A percentile compares a stretch with the other conserved stretches of the same genome.
phyloP scores from a whole-genome alignment of 1,284 basidiomycete genomes.

The Ustilago bromivora region DNA sequence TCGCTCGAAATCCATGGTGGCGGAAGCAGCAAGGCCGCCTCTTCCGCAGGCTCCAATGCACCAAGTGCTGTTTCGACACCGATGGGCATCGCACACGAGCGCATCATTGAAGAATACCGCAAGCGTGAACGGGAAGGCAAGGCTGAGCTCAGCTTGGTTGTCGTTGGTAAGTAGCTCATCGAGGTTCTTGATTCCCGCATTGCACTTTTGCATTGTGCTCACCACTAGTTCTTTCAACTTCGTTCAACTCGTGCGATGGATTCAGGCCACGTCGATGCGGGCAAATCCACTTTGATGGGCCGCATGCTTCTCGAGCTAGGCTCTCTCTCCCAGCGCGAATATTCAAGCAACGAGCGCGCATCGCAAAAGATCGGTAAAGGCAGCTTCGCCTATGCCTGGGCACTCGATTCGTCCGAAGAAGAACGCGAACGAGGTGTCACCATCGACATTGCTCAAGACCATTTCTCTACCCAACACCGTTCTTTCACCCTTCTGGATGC shows the following conservation, averaged over 20 bases:
- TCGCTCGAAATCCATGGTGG: conserved; percentile 46
- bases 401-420: conserved; percentile 90
- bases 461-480: conserved; percentile 81
- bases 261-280: conserved; percentile 95
- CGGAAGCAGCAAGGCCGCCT: conserved; percentile 44
- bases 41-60: conserved; percentile 66
- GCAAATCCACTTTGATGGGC: conserved; percentile 98
- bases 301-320: conserved; percentile 92
- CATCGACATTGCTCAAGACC: conserved; percentile 93
- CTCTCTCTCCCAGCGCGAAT: conserved; percentile 84
- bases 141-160: conserved; percentile 85
- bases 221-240: background rate
- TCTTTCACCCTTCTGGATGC: conserved; percentile 93
- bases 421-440: conserved; percentile 95
- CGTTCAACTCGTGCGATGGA: background rate
- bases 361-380: conserved; percentile 90
- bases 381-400: conserved; percentile 98
- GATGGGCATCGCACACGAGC: conserved; percentile 81
- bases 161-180: conserved; percentile 79
- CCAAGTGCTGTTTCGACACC: conserved; percentile 71
- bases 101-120: conserved; percentile 84
- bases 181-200: background rate
- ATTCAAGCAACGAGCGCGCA: conserved; percentile 87
- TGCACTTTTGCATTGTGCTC: background rate
- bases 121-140: conserved; percentile 76